These are phyloP conservation scores for Diutina mesorugosa DNA, from an alignment of 1,139 yeast species.

Conservation along the genomic window DNA sequence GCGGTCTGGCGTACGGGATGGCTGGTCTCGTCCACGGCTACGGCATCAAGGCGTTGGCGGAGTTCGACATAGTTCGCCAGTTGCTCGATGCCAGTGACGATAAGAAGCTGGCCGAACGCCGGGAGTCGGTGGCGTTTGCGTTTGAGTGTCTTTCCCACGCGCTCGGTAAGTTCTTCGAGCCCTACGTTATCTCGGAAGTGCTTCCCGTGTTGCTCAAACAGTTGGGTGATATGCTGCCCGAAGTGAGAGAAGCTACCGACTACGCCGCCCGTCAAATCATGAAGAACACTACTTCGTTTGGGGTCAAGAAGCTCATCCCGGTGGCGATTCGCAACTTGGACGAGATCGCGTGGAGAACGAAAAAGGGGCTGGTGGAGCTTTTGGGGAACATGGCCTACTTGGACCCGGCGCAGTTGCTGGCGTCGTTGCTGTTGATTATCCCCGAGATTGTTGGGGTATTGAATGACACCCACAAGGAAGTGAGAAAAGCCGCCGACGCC, in stretches of 20 bases:
- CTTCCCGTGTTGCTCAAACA: slow-evolving; percentile 70
- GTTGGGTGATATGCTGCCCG: slow-evolving; percentile 74
- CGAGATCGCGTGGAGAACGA: slow-evolving; percentile 91
- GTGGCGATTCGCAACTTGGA: slow-evolving; percentile 77
- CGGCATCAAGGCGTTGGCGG: slow-evolving; percentile 67
- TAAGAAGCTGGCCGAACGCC: slow-evolving; percentile 55
- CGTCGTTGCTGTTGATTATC: slow-evolving; percentile 77
- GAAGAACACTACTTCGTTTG: slow-evolving; percentile 86
- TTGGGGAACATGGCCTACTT: slow-evolving; percentile 96
- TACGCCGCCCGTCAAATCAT: slow-evolving; percentile 79
- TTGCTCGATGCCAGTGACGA: slow-evolving; percentile 85
- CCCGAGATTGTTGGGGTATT: slow-evolving; percentile 95
- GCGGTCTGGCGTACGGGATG: slow-evolving; percentile 95
- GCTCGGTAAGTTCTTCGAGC: slow-evolving; percentile 74
- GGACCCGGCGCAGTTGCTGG: slow-evolving; percentile 87
- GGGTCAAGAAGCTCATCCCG: slow-evolving; percentile 86
- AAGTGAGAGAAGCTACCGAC: slow-evolving; percentile 83
- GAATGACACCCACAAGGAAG: slow-evolving; percentile 93
- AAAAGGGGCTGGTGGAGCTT: slow-evolving; percentile 91
- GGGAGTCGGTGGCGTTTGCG: slow-evolving; percentile 85
- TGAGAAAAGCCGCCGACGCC: slow-evolving; percentile 86
- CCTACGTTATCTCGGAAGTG: slow-evolving; percentile 75
- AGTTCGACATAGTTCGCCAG: slow-evolving; percentile 63
- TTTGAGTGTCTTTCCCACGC: slow-evolving; percentile 74
- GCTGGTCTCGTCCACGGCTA: slow-evolving; percentile 88